Evolutionary conservation across 2,329 filamentous ascomycete species (phyloP).

Genomic region (Elsinoe batatas): DNA sequence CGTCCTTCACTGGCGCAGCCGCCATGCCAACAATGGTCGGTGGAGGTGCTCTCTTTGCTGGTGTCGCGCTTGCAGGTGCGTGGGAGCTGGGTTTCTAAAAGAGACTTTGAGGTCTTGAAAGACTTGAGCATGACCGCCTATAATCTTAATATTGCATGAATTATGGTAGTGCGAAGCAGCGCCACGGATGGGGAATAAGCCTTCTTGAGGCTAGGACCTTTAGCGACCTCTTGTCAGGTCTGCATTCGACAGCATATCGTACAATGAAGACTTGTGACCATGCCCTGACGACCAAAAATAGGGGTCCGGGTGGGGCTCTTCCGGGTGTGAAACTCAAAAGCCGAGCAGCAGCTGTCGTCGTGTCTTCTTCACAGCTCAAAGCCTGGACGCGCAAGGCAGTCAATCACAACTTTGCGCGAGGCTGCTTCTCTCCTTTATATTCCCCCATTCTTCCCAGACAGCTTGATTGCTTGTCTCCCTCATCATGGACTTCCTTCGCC

Average conservation of each 20-base stretch:
- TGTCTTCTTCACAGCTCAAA: slow-evolving; percentile 1
- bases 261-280: neutral
- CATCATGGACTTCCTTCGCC: slow-evolving; percentile 36
- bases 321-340: neutral
- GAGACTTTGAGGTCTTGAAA: too few species aligned
- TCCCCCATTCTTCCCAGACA: neutral
- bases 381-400: slow-evolving; percentile 3
- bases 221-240: neutral
- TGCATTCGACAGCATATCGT: slow-evolving; percentile 1
- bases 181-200: neutral
- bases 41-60: neutral
- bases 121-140: neutral
- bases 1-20: neutral
- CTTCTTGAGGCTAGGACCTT: neutral
- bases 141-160: slow-evolving; percentile 1
- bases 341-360: neutral
- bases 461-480: neutral
- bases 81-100: neutral
- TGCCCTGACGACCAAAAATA: neutral
- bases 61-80: neutral
- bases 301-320: neutral
- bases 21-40: neutral
- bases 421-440: neutral
- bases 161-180: neutral
- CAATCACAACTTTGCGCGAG: neutral